These are phyloP conservation scores for Nemania diffusa DNA, from an alignment of 2,329 filamentous ascomycete species.

Conservation along the genomic window DNA sequence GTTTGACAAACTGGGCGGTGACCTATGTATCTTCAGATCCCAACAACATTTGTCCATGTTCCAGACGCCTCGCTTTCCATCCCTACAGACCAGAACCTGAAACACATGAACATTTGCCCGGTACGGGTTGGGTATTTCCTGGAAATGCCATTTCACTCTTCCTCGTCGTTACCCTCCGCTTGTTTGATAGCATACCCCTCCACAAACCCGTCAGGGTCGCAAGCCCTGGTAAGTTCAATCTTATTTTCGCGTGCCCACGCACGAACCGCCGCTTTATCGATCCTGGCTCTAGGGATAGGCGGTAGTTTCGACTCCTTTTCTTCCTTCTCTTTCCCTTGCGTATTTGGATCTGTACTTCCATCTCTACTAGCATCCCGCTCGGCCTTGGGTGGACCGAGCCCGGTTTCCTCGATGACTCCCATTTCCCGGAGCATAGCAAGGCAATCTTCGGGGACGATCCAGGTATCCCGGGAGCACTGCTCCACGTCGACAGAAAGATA, in stretches of 20 bases:
- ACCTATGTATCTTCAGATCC: too few species aligned
- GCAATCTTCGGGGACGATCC: conserved; percentile 87
- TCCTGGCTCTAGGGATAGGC: conserved; percentile 58
- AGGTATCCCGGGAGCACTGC: conserved; percentile 79
- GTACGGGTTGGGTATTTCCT: neutral
- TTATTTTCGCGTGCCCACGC: conserved; percentile 73
- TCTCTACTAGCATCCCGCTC: conserved; percentile 67
- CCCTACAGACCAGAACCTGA: neutral
- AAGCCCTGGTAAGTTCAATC: conserved; percentile 72
- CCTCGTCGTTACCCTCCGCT: conserved; percentile 47
- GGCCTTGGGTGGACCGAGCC: conserved; percentile 64
- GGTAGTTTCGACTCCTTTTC: conserved; percentile 19
- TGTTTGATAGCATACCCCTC: conserved; percentile 69
- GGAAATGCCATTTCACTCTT: conserved; percentile 13
- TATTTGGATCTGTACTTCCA: conserved; percentile 46
- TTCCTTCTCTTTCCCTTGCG: conserved; percentile 44
- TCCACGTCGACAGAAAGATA: conserved; percentile 69
- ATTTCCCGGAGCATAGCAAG: conserved; percentile 82
- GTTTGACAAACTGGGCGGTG: too few species aligned
- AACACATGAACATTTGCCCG: too few species aligned
- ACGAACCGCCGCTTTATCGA: conserved; percentile 68
- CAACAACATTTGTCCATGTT: too few species aligned
- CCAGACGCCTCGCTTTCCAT: neutral
- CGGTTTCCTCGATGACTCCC: conserved; percentile 72
- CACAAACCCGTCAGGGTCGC: conserved; percentile 79